phyloP scores from a whole-genome alignment of 2,329 filamentous ascomycete species.

The Colletotrichum sp. region DNA sequence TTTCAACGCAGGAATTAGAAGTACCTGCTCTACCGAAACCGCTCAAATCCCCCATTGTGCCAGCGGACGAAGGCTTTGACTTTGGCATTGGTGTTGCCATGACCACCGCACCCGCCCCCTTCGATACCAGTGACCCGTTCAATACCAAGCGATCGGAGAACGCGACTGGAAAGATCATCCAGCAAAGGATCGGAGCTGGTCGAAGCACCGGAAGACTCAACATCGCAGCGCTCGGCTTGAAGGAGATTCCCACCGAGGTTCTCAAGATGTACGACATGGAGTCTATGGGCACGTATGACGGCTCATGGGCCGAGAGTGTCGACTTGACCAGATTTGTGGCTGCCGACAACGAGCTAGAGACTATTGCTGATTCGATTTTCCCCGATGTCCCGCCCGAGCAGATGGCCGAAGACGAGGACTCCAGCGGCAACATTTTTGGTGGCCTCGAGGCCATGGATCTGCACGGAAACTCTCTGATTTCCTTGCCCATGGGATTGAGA shows the following conservation, averaged over 20 bases:
- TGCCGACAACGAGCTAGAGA: slow-evolving; percentile 86
- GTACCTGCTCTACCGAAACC: neutral
- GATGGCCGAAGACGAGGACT: slow-evolving; percentile 68
- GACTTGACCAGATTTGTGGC: slow-evolving; percentile 85
- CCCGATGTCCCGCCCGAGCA: slow-evolving; percentile 70
- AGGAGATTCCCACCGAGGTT: slow-evolving; percentile 80
- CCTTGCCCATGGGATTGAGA: slow-evolving; percentile 77
- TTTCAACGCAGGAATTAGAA: neutral
- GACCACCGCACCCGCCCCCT: slow-evolving; percentile 5
- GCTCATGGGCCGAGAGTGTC: slow-evolving; percentile 89
- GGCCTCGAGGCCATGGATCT: slow-evolving; percentile 82
- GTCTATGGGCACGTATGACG: slow-evolving; percentile 63
- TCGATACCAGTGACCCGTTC: slow-evolving; percentile 64
- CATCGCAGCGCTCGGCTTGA: slow-evolving; percentile 82
- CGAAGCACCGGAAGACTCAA: slow-evolving; percentile 83
- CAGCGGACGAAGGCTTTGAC: slow-evolving; percentile 46
- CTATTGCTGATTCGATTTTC: slow-evolving; percentile 76
- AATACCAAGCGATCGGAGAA: slow-evolving; percentile 66
- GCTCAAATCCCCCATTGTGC: slow-evolving; percentile 40
- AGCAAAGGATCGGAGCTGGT: slow-evolving; percentile 74
- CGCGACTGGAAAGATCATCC: slow-evolving; percentile 69
- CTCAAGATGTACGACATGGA: slow-evolving; percentile 90
- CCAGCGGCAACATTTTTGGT: slow-evolving; percentile 77
- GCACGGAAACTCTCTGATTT: slow-evolving; percentile 79
- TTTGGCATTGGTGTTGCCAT: slow-evolving; percentile 46